Evolutionary conservation across 345 rosid genomes (phyloP), one percentile per base, ranked within the genome.

Genomic region (Sisymbrium irio): DNA sequence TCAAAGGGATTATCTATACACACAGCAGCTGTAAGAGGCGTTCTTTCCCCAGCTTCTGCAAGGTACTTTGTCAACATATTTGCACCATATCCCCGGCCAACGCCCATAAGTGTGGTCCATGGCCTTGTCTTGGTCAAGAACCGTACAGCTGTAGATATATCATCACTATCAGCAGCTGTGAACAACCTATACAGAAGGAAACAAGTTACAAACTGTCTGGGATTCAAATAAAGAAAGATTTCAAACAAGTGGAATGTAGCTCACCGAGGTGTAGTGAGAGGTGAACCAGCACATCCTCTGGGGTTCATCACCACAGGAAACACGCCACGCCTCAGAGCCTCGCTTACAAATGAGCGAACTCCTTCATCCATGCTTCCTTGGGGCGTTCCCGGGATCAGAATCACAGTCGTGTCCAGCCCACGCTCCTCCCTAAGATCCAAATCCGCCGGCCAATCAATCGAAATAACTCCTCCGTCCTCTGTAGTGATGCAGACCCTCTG

Each of bases 111-210:
- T 18, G 96, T 85, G 30, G 94, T 88, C 96, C 96, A 85, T n/a
- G 96, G 96, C 83, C 97, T 89, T 47, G 86, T 84, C 83, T 88
- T 89, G 67, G 58, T 84, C 76, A 94, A 79, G 77, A 83, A 94
- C 59, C 79, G 87, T 81, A 89, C 50, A 76, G 93, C 89, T 79
- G 87, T 79, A 78, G 80, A 84, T 85, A 94, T 59, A 86, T 94
- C 98, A 83, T 91, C 97, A 73, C 98, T 89, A 77, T 94, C 98
- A 82, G 88, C 97, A 74, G 97, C 98, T 73, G 98, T 83, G 82
- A 91, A 94, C 78, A 94, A 86, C 95, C 98, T 94, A 22, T 22
- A 85, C 90, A 89, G 33, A 72, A 78, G 61, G 63, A 39, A 81
- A 56, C 49, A 7, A 35, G 47, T 32, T 58, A 60, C 62, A 40